Conservation (phyloP, 495 filamentous ascomycete genomes). For the Pseudoneurospora amorphoporcata region DNA sequence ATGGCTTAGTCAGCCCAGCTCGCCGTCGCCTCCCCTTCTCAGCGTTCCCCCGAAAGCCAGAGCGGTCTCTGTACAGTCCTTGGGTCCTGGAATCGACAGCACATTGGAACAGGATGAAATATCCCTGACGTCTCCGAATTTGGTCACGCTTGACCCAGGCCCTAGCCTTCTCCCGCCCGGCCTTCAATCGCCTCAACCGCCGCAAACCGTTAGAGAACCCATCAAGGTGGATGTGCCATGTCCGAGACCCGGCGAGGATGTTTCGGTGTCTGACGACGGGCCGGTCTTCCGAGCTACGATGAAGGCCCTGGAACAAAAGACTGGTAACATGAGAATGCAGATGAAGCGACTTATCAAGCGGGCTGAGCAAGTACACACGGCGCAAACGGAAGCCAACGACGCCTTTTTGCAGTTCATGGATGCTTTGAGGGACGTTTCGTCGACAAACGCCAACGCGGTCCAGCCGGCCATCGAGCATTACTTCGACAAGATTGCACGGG, state of each 20-base stretch:
- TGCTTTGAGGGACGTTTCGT: conserved; percentile 77
- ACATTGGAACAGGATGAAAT: conserved; percentile 49
- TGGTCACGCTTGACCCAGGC: conserved; percentile 37
- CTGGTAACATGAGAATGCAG: conserved; percentile 78
- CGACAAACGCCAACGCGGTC: conserved; percentile 88
- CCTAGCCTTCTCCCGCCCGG: conserved; percentile 26
- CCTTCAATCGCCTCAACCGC: conserved; percentile 28
- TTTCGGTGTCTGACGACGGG: conserved; percentile 81
- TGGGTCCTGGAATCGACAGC: conserved; percentile 65
- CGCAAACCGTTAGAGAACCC: conserved; percentile 33
- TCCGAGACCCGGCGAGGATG: conserved; percentile 77
- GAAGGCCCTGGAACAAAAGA: conserved; percentile 94
- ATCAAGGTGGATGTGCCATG: conserved; percentile 83
- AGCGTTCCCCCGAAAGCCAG: conserved; percentile 65
- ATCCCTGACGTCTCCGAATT: conserved; percentile 44
- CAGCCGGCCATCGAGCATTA: conserved; percentile 95
- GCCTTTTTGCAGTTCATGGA: conserved; percentile 74
- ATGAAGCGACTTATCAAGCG: conserved; percentile 95
- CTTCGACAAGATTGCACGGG: conserved; percentile 89
- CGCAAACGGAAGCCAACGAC: conserved; percentile 76
- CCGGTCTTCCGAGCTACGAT: conserved; percentile 94
- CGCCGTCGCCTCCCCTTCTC: conserved; percentile 59
- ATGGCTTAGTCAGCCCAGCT: conserved; percentile 34
- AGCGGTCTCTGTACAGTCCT: conserved; percentile 70
- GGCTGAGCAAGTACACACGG: conserved; percentile 73